Percentiles rank a stretch among this genome's conserved stretches.
Evolutionary conservation across 2,329 filamentous ascomycete genomes (phyloP).

Genomic region (Ophiostoma montium): DNA sequence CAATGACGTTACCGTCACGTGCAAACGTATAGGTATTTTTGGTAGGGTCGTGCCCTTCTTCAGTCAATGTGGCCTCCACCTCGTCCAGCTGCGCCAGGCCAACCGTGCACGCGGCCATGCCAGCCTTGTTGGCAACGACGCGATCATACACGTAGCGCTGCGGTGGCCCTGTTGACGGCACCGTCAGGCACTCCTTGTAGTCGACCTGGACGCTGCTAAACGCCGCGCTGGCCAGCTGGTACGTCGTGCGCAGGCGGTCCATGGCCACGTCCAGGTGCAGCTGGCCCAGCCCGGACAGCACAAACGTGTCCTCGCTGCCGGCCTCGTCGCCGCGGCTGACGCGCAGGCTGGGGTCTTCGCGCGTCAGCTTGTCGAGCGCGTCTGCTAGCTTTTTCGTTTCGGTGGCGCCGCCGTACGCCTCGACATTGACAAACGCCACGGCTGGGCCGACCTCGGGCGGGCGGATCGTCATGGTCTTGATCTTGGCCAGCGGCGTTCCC

Average conservation of each 20-base stretch:
- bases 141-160: constrained; percentile 59
- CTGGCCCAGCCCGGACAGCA: constrained; percentile 91
- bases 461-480: constrained; percentile 67
- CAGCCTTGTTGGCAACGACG: constrained; percentile 63
- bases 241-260: constrained; percentile 74
- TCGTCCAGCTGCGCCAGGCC: constrained; percentile 43
- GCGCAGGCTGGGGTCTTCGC: constrained; percentile 86
- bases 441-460: constrained; percentile 84
- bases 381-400: constrained; percentile 64
- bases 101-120: constrained; percentile 63
- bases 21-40: constrained; percentile 21
- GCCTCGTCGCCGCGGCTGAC: constrained; percentile 73
- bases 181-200: constrained; percentile 70
- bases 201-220: constrained; percentile 92
- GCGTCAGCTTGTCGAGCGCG: constrained; percentile 60
- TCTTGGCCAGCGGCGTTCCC: constrained; percentile 46
- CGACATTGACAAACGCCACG: constrained; percentile 92
- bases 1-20: constrained; percentile 54
- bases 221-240: constrained; percentile 63
- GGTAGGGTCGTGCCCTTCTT: not conserved
- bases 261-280: constrained; percentile 87
- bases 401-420: constrained; percentile 45
- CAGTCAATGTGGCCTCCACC: too few relatives aligned
- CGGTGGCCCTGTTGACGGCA: constrained; percentile 27
- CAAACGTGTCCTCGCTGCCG: constrained; percentile 57